phyloP scores from a whole-genome alignment of 2,329 filamentous ascomycete species.

The Cercospora sp. region DNA sequence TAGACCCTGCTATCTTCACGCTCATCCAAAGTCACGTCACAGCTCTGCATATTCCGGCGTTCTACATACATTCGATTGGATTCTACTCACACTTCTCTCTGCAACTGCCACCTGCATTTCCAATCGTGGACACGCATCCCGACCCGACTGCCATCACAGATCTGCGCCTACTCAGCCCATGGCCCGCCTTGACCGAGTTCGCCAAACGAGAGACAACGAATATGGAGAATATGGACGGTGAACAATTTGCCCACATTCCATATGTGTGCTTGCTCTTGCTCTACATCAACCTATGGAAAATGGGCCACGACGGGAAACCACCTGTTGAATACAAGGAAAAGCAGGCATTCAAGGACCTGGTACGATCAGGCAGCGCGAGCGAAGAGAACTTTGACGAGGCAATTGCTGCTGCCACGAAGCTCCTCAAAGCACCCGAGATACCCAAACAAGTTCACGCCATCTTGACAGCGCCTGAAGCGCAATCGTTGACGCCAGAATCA shows the following conservation, averaged over 20 bases:
- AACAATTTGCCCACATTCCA: slow-evolving; percentile 89
- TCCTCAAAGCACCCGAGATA: slow-evolving; percentile 68
- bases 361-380: slow-evolving; percentile 69
- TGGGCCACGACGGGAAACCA: slow-evolving; percentile 63
- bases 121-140: slow-evolving; percentile 93
- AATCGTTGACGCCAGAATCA: slow-evolving; percentile 47
- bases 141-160: slow-evolving; percentile 83
- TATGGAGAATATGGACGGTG: slow-evolving; percentile 68
- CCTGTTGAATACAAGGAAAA: slow-evolving; percentile 84
- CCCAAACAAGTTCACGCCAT: slow-evolving; percentile 72
- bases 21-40: slow-evolving; percentile 53
- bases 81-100: slow-evolving; percentile 91
- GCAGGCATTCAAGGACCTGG: slow-evolving; percentile 71
- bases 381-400: slow-evolving; percentile 99
- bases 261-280: slow-evolving; percentile 81
- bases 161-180: slow-evolving; percentile 78
- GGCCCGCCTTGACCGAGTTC: slow-evolving; percentile 75
- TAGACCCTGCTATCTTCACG: slow-evolving; percentile 54
- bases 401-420: slow-evolving; percentile 80
- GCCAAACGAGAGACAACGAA: slow-evolving; percentile 62
- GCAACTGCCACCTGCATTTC: slow-evolving; percentile 73
- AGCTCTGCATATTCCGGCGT: slow-evolving; percentile 66
- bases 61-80: slow-evolving; percentile 84
- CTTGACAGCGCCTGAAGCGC: slow-evolving; percentile 67
- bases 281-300: slow-evolving; percentile 79